Evolutionary conservation across 2,329 filamentous ascomycete species (phyloP), one percentile per base, ranked within the genome.

Genomic region (Mycosphaerelloides madeirae): DNA sequence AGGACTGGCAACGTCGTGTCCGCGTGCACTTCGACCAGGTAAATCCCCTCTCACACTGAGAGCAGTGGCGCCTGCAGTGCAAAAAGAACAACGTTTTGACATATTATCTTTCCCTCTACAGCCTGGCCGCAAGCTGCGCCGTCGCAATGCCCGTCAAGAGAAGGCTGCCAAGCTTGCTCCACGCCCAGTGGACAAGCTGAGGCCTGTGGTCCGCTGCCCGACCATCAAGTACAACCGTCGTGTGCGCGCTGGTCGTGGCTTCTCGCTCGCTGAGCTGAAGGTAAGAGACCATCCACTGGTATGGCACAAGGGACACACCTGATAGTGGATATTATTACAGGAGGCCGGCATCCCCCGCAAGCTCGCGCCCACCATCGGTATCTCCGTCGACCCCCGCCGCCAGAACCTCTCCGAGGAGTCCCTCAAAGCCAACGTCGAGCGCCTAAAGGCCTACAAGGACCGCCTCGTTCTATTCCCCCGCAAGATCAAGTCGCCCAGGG

Each of bases 1-100:
- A 95, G 88, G 90, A 98, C 82, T 98, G 93, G 93, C 90, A 97
- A 78, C 87, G 89, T 79, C 87, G 90, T 78, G 93, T 98, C 71
- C 87, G 89, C 78, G 87, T 87, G 76, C 93, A 98, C 83, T 98
- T 98, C 80, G 89, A 98, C 81, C 93, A 97, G 89, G 91, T 95
- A 91, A 77, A 68, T 74, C 70, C 74, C 75, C 71, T 71, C 66
- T 73, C 68, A 66, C 47, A 49, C 53, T 73, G 71, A 75, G 72
- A 73, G 71, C 64, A 69, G 71, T 69, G 71, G 72, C 72, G 72
- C 73, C 72, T 72, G 69, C 64, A 61, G 55, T 59, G 53, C 53
- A 58, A 48, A 64, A 44, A 44, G 22, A 22, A 35, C 44, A 45
- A 33, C 9, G 22, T 50, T 58, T 61, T 67, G 59, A 66, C 60